Evolutionary conservation across 2,329 filamentous ascomycete genomes (phyloP).

Genomic region (Penicillium digitatum): DNA sequence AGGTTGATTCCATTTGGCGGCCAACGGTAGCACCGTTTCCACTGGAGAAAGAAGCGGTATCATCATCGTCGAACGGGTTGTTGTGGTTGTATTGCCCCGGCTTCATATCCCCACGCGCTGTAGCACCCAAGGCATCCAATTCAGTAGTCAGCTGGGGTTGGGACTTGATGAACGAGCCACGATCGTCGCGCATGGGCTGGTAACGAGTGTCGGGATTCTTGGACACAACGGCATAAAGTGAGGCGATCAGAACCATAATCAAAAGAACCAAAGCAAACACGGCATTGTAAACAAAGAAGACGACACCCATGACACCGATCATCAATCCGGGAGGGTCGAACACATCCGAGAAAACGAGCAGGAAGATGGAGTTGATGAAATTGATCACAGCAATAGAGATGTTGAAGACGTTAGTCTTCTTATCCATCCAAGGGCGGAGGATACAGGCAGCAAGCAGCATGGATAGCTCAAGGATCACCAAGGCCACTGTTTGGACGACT

Average conservation of each 20-base stretch:
- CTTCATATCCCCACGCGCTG: conserved; percentile 76
- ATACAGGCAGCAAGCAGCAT: conserved; percentile 75
- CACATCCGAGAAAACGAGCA: conserved; percentile 81
- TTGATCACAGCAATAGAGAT: conserved; percentile 87
- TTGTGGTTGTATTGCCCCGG: conserved; percentile 52
- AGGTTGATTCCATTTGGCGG: conserved; percentile 36
- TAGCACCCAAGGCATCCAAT: conserved; percentile 82
- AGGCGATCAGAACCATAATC: conserved; percentile 74
- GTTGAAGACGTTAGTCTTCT: conserved; percentile 95
- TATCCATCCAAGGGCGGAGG: conserved; percentile 95
- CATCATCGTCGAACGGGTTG: conserved; percentile 67
- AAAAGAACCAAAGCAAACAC: conserved; percentile 77
- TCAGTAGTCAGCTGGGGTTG: conserved; percentile 82
- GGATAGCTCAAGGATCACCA: conserved; percentile 76
- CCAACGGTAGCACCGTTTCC: conserved; percentile 47
- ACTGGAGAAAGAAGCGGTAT: conserved; percentile 64
- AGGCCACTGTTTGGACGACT: conserved; percentile 71
- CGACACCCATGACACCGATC: conserved; percentile 80
- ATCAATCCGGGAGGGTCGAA: conserved; percentile 81
- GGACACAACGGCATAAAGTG: conserved; percentile 73
- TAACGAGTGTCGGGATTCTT: conserved; percentile 95
- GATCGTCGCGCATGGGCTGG: conserved; percentile 93
- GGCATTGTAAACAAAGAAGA: conserved; percentile 85
- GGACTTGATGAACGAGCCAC: conserved; percentile 96
- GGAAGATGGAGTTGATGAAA: conserved; percentile 84